phyloP scores from a whole-genome alignment of 2,329 filamentous ascomycete species.

The Diaporthe ampelina region DNA sequence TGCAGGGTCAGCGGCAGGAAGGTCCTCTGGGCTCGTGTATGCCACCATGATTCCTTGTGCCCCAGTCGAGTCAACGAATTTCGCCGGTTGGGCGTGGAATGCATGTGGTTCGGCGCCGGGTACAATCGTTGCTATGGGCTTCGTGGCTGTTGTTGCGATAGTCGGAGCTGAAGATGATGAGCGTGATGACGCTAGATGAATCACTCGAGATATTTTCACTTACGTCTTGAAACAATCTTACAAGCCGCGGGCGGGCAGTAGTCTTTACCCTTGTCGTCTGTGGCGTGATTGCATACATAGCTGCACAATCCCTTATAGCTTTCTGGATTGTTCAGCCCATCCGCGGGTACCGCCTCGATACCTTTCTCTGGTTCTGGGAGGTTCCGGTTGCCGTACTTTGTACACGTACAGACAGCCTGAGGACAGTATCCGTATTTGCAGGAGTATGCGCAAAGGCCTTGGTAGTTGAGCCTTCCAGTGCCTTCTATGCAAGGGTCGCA shows the following conservation, averaged over 20 bases:
- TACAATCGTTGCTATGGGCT: too few relatives aligned
- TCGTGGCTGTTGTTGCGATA: too few relatives aligned
- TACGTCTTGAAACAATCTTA: not conserved
- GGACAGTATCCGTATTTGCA: not conserved
- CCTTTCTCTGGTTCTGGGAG: not conserved
- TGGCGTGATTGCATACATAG: not conserved
- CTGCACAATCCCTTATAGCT: not conserved
- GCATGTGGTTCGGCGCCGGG: too few relatives aligned
- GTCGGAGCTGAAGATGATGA: too few relatives aligned
- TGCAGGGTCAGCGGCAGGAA: too few relatives aligned
- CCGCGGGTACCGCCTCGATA: too few relatives aligned
- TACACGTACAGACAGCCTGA: not conserved
- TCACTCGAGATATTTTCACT: not conserved
- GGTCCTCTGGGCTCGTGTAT: not conserved
- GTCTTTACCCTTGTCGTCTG: too few relatives aligned
- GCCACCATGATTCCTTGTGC: not conserved
- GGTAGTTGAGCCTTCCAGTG: not conserved
- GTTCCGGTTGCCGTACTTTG: too few relatives aligned
- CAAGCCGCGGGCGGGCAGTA: not conserved
- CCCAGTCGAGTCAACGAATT: too few relatives aligned
- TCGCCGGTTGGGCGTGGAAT: too few relatives aligned
- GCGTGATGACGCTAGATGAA: not conserved
- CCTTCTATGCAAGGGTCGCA: not conserved
- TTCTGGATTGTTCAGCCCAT: not conserved
- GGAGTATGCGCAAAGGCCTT: not conserved